These are phyloP conservation scores for Selaginella moellendorffii DNA, from an alignment of 75 land plant genomes.

Conservation along the genomic window DNA sequence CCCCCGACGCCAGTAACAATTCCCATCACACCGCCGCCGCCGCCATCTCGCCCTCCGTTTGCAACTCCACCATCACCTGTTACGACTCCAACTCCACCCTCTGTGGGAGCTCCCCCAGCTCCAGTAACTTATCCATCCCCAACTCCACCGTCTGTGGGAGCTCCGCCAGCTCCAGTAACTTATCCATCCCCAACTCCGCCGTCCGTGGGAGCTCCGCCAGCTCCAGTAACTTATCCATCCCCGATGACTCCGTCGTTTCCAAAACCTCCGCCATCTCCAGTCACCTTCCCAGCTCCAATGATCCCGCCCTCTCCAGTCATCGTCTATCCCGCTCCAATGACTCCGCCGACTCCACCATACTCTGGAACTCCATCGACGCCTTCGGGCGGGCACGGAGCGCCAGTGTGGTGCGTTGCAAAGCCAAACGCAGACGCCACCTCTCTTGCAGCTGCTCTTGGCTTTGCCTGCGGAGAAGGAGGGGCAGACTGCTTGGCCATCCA, in stretches of 20 bases:
- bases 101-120: not conserved
- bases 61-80: not conserved
- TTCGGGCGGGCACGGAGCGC: not conserved
- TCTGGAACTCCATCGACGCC: not conserved
- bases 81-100: not conserved
- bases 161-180: not conserved
- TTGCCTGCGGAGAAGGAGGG: constrained; percentile 40
- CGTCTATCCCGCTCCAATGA: not conserved
- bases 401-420: constrained; percentile 4
- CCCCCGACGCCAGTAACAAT: not conserved
- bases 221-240: too few species aligned
- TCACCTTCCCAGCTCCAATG: not conserved
- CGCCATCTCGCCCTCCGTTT: not conserved
- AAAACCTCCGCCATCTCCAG: too few species aligned
- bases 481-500: constrained; percentile 45
- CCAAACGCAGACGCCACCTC: constrained; percentile 5
- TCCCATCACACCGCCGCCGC: not conserved
- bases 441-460: constrained; percentile 15
- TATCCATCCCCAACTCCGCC: not conserved
- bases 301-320: not conserved
- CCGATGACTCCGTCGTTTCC: not conserved
- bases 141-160: not conserved
- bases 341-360: not conserved
- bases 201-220: not conserved
- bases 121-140: not conserved